Evolutionary conservation across 176 grass and related monocot species (phyloP).

Genomic region (Carex parvula): DNA sequence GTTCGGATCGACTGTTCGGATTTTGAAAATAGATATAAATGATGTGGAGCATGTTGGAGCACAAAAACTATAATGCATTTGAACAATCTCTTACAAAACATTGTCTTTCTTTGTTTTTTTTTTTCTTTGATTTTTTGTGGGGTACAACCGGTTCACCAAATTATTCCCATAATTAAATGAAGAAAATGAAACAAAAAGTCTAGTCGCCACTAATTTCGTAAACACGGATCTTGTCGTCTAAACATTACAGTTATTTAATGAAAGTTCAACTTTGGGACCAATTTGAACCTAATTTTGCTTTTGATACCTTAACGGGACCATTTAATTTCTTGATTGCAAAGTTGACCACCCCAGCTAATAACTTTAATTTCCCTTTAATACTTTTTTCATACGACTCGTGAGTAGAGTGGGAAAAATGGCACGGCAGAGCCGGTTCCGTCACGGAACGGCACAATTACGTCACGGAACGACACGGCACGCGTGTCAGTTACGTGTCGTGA

Average conservation of each 20-base stretch:
- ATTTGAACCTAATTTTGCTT: constrained; percentile 3
- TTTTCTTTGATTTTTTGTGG: background rate
- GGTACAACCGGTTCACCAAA: background rate
- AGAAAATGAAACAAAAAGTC: background rate
- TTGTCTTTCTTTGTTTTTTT: background rate
- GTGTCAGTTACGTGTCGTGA: too few species aligned
- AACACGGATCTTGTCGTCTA: background rate
- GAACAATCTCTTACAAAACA: too few species aligned
- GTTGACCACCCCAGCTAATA: background rate
- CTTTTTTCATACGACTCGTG: background rate
- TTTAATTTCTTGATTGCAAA: background rate
- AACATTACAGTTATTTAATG: background rate
- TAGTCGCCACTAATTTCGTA: background rate
- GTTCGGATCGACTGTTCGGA: too few species aligned
- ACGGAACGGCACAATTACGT: too few species aligned
- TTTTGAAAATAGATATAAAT: too few species aligned
- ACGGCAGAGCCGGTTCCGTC: too few species aligned
- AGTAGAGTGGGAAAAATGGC: too few species aligned
- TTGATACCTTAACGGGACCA: background rate
- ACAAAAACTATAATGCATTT: too few species aligned
- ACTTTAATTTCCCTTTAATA: background rate
- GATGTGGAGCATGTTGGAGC: too few species aligned
- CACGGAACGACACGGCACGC: too few species aligned
- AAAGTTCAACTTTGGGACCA: background rate
- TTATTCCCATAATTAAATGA: background rate